phyloP scores from a whole-genome alignment of 306 rosid genomes.

The Cicer bijugum region DNA sequence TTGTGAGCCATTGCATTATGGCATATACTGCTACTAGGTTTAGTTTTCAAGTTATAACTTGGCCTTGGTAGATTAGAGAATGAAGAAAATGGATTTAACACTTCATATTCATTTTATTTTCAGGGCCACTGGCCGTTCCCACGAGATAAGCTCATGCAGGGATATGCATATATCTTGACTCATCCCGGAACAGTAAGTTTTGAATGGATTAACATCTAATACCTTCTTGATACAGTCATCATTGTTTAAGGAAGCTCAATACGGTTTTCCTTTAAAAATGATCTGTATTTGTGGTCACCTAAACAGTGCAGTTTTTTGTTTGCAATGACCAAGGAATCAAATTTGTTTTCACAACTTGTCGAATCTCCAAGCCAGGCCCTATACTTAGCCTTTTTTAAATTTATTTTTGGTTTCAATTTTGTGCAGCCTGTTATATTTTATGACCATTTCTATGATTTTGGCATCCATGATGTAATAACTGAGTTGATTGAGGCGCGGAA shows the following conservation, averaged over 20 bases:
- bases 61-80: constrained; percentile 36
- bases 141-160: constrained; percentile 75
- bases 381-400: neutral
- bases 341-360: neutral
- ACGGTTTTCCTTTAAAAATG: constrained; percentile 3
- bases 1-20: constrained; percentile 9
- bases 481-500: constrained; percentile 72
- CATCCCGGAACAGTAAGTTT: constrained; percentile 82
- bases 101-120: constrained; percentile 43
- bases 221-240: neutral
- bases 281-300: neutral
- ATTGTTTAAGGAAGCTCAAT: neutral
- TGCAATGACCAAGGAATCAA: constrained; percentile 10
- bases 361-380: neutral
- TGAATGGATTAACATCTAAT: constrained; percentile 28
- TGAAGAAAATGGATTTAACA: constrained; percentile 33
- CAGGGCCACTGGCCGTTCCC: constrained; percentile 94
- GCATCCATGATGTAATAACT: constrained; percentile 60
- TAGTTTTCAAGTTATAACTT: constrained; percentile 29
- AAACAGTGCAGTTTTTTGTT: neutral
- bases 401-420: neutral
- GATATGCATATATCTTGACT: constrained; percentile 81
- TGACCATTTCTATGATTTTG: constrained; percentile 78
- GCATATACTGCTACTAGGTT: constrained; percentile 27
- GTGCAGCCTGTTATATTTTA: constrained; percentile 73